phyloP scores from a whole-genome alignment of 176 grass and related monocot genomes.

The Zea mays region Zm-B73-REFERENCE-NAM-5.0 NC_050097.1:217320001-217320500 shows the following conservation, averaged over 20 bases:
- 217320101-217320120: conserved; percentile 47
- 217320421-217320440: conserved; percentile 82
- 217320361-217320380: conserved; percentile 57
- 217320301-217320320: conserved; percentile 77
- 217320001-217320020: conserved; percentile 51
- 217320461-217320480: conserved; percentile 1
- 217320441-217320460: conserved; percentile 33
- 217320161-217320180: conserved; percentile 61
- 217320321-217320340: conserved; percentile 75
- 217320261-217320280: conserved; percentile 82
- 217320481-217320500: conserved; percentile 1
- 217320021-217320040: conserved; percentile 58
- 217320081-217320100: conserved; percentile 67
- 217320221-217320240: conserved; percentile 67
- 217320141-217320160: conserved; percentile 50
- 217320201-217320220: conserved; percentile 64
- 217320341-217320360: conserved; percentile 79
- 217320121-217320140: conserved; percentile 48
- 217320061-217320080: conserved; percentile 68
- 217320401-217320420: conserved; percentile 55
- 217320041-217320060: conserved; percentile 69
- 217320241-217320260: conserved; percentile 80
- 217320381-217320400: conserved; percentile 14
- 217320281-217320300: conserved; percentile 55
- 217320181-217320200: conserved; percentile 70